Conservation (phyloP, 352 stramenopile genomes). For the Phytophthora hybrid region DNA sequence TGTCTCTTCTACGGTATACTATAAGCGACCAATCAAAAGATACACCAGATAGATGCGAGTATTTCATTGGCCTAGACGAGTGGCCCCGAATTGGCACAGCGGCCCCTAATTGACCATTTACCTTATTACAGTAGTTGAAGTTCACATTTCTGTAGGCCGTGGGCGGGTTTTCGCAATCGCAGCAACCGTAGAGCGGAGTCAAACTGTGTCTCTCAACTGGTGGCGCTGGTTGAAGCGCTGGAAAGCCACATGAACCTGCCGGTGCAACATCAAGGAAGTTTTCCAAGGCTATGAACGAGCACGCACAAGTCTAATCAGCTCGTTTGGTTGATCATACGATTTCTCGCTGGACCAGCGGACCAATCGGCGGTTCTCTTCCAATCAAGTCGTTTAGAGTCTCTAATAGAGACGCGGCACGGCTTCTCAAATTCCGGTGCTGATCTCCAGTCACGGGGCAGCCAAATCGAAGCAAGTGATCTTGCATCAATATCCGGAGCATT, state of each 20-base stretch:
- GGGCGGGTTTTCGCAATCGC: not conserved
- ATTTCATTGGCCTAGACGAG: no score
- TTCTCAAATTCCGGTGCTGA: slow-evolving; percentile 22
- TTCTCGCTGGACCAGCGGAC: not conserved
- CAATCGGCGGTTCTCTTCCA: slow-evolving; percentile 11
- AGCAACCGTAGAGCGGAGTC: not conserved
- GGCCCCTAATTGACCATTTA: no score
- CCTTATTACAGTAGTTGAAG: not conserved
- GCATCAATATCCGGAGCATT: slow-evolving; percentile 3
- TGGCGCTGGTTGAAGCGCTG: slow-evolving; percentile 1
- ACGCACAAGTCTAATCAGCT: slow-evolving; percentile 25
- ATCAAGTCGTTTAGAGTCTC: slow-evolving; percentile 30
- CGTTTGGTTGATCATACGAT: slow-evolving; percentile 31
- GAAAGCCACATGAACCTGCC: slow-evolving; percentile 12
- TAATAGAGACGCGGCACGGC: not conserved
- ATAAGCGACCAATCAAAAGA: no score
- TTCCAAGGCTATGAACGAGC: not conserved
- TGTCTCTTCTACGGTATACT: no score
- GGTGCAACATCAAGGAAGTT: not conserved
- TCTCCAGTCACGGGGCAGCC: slow-evolving; percentile 6
- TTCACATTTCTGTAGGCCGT: not conserved
- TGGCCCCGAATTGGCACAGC: no score
- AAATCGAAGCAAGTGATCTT: slow-evolving; percentile 8
- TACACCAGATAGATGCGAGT: no score
- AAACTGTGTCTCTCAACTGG: slow-evolving; percentile 1